Evolutionary conservation across 1,284 basidiomycete species (phyloP), one percentile per base, ranked within the genome.

Genomic region (Salmacisia buchloeana): DNA sequence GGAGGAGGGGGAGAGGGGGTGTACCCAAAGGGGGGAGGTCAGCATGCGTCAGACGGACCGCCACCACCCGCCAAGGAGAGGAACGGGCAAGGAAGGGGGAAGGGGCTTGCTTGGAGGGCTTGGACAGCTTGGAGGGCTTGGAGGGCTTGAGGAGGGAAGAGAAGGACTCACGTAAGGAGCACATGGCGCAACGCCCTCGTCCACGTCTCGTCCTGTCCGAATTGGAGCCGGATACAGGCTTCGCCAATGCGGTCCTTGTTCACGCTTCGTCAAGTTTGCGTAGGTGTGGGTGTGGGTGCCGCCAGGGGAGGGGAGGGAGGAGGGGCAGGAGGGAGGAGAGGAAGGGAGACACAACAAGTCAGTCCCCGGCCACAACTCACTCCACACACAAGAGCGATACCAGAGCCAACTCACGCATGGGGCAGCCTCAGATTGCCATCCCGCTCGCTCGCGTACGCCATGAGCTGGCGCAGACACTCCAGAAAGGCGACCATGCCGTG

Each of bases 191-290:
- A 83, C 3, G 94, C 93, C 65, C 92, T 86, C 13, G 94, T 97
- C 94, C 94, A 98, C 0, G 87, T 85, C 76, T 97, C 94, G 77
- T 97, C 94, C 43, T 73, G 74, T 68, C 89, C 92, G 80, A 93
- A 94, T 75, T 94, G 91, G 10, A 96, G 83, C 79, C 94, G 92
- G 68, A 98, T 91, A 1, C 91, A 93, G 23, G 91, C 89, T 65
- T 94, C 93, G 3, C 93, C 93, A 64, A 98, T 98, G 81, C 89
- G 91, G 81, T 98, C 96, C 81, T 91, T 96, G 59, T 85, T 83
- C 65, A 98, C 89, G 73, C 92, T 96, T 75, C n/a, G n/a, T n/a
- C n/a, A n/a, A n/a, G n/a, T n/a, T n/a, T n/a, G n/a, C 25, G 58
- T 56, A n/a, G n/a, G n/a, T n/a, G n/a, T n/a, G n/a, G n/a, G n/a